A percentile compares a stretch with the other conserved stretches of the same genome.
phyloP scores from a whole-genome alignment of 495 filamentous ascomycete species.

The Penicillium antarcticum region DNA sequence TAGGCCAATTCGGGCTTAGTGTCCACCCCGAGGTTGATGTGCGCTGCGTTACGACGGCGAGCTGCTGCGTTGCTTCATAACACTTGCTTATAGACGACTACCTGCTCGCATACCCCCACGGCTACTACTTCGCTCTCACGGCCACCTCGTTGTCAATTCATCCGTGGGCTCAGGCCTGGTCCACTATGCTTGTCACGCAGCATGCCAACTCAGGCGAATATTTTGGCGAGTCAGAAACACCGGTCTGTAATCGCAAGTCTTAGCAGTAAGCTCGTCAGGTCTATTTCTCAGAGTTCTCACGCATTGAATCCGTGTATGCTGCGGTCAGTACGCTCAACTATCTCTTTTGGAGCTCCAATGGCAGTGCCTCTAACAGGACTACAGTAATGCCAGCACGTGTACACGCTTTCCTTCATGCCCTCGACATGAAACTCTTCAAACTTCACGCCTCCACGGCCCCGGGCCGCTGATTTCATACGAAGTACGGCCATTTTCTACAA shows the following conservation, averaged over 20 bases:
- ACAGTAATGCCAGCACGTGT: neutral
- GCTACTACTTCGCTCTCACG: neutral
- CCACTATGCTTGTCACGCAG: conserved; percentile 22
- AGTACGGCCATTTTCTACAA: neutral
- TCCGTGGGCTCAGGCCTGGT: neutral
- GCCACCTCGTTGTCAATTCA: neutral
- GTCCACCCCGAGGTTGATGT: neutral
- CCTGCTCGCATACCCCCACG: neutral
- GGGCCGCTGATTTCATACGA: neutral
- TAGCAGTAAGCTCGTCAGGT: neutral
- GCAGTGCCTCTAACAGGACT: neutral
- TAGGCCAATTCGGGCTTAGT: conserved; percentile 9
- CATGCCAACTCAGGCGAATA: conserved; percentile 19
- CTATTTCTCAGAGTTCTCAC: neutral
- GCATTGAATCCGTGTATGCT: neutral
- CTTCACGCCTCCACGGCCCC: neutral
- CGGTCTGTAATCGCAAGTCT: conserved; percentile 7
- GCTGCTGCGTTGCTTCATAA: neutral
- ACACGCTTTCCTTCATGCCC: neutral
- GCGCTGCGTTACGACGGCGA: conserved; percentile 1
- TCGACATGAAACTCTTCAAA: neutral
- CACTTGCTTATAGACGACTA: neutral
- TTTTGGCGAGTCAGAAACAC: conserved; percentile 20
- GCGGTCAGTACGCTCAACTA: neutral
- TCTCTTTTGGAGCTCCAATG: neutral